phyloP scores from a whole-genome alignment of 306 rosid species.

The Datisca glomerata region DNA sequence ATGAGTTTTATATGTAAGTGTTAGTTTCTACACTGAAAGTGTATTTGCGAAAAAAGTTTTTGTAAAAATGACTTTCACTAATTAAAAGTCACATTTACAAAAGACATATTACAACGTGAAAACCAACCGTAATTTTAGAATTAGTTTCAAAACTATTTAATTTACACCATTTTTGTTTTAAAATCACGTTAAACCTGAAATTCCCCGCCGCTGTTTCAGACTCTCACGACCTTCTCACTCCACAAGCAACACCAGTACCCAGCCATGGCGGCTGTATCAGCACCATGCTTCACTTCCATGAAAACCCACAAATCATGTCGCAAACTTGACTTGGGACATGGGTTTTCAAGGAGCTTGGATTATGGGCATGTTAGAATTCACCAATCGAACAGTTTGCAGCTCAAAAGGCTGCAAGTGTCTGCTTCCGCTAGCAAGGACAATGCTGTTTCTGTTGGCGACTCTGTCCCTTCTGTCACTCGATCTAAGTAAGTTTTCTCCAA shows the following conservation, averaged over 20 bases:
- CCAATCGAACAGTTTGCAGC: slow-evolving; percentile 12
- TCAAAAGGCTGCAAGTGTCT: slow-evolving; percentile 14
- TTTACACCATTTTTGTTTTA: no score
- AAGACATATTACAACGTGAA: no score
- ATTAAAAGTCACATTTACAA: no score
- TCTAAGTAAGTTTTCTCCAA: slow-evolving; percentile 13
- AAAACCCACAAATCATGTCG: slow-evolving; percentile 7
- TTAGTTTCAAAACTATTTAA: no score
- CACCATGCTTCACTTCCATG: slow-evolving; percentile 6
- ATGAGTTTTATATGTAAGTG: no score
- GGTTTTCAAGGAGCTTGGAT: slow-evolving; percentile 13
- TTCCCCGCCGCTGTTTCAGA: no score
- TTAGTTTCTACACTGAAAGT: no score
- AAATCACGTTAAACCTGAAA: no score
- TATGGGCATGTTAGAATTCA: slow-evolving; percentile 3
- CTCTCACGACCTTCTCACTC: not conserved
- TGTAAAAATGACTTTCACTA: no score
- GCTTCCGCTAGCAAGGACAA: slow-evolving; percentile 13
- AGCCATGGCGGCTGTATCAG: slow-evolving; percentile 24
- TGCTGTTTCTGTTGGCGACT: slow-evolving; percentile 18
- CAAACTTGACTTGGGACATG: slow-evolving; percentile 7
- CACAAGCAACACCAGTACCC: no score
- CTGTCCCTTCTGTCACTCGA: slow-evolving; percentile 14
- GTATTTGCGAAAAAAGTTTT: no score
- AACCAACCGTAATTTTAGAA: no score